Percentiles rank a stretch among this genome's conserved stretches.
Conservation (phyloP, 192 early-diverging fungal genomes). For the Dissophora globulifera region DNA sequence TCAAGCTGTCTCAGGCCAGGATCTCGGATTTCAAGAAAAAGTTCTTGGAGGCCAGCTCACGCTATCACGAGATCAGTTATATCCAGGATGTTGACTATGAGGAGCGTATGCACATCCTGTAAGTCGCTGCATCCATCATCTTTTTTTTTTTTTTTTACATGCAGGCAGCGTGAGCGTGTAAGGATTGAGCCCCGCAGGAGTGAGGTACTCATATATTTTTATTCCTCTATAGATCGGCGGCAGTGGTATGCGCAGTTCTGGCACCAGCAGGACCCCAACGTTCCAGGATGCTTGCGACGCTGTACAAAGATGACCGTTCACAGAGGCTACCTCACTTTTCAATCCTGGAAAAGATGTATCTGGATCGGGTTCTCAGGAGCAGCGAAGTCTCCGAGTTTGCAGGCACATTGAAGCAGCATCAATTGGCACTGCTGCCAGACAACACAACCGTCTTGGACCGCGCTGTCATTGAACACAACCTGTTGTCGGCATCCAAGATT, state of each 20-base stretch:
- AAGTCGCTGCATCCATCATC: slow-evolving; percentile 35
- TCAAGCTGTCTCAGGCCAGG: slow-evolving; percentile 84
- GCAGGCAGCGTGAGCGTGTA: no score
- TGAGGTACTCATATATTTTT: no score
- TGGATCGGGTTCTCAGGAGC: slow-evolving; percentile 84
- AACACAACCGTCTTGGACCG: slow-evolving; percentile 87
- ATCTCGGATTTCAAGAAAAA: slow-evolving; percentile 85
- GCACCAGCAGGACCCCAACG: slow-evolving; percentile 92
- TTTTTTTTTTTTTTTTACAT: no score
- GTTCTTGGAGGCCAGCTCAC: slow-evolving; percentile 86
- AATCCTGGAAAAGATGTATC: slow-evolving; percentile 95
- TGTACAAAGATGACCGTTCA: slow-evolving; percentile 93
- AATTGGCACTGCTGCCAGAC: slow-evolving; percentile 77
- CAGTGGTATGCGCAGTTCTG: slow-evolving; percentile 91
- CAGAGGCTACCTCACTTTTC: slow-evolving; percentile 76
- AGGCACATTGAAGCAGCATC: slow-evolving; percentile 77
- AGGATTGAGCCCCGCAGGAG: no score
- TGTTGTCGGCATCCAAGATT: slow-evolving; percentile 86
- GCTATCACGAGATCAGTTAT: slow-evolving; percentile 89
- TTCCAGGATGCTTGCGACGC: slow-evolving; percentile 83
- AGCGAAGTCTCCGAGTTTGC: slow-evolving; percentile 86
- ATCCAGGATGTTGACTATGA: slow-evolving; percentile 67
- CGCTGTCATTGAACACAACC: slow-evolving; percentile 96
- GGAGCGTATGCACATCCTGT: slow-evolving; percentile 66
- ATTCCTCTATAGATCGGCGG: slow-evolving; percentile 61